These are phyloP conservation scores for Xylariaceae sp. DNA, from an alignment of 2,329 filamentous ascomycete species.

Conservation along the genomic window DNA sequence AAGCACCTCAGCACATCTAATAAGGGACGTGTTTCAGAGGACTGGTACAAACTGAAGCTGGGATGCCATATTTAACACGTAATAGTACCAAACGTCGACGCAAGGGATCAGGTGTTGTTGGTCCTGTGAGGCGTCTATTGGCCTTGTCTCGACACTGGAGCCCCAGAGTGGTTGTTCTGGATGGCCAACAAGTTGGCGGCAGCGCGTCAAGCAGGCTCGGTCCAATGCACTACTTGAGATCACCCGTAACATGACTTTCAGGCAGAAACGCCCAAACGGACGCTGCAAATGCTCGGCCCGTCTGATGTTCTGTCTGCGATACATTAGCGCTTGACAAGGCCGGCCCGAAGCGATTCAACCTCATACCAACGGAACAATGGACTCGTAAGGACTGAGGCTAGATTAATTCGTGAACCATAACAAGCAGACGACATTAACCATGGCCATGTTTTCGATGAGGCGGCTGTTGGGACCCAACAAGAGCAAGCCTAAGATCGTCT, in stretches of 20 bases:
- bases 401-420: not conserved
- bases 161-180: too few species aligned
- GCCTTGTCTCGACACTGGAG: not conserved
- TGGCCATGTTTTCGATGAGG: not conserved
- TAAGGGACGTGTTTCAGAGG: not conserved
- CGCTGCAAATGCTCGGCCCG: not conserved
- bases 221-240: not conserved
- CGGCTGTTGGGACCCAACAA: not conserved
- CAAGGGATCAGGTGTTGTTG: not conserved
- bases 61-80: not conserved
- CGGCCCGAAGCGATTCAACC: not conserved
- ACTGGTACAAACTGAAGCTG: not conserved
- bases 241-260: not conserved
- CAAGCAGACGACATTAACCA: not conserved
- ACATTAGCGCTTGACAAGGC: not conserved
- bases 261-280: not conserved
- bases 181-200: not conserved
- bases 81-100: not conserved
- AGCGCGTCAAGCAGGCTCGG: not conserved
- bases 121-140: not conserved
- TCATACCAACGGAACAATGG: not conserved
- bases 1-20: too few species aligned
- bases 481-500: not conserved
- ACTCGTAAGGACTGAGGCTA: too few species aligned
- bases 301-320: not conserved